Conservation (phyloP, 352 stramenopile species). For the Phytophthora uliginosa region DNA sequence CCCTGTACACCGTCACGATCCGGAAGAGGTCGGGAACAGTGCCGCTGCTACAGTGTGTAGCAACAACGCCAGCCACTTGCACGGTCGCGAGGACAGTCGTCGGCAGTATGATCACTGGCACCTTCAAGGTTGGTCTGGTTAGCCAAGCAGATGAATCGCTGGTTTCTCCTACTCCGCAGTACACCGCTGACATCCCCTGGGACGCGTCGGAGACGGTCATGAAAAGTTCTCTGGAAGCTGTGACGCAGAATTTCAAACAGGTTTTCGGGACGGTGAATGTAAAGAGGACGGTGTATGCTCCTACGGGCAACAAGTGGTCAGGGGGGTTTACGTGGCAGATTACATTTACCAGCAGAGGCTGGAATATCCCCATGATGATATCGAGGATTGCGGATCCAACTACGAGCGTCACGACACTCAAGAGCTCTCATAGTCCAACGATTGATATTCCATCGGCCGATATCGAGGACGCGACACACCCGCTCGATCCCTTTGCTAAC, state of each 20-base stretch:
- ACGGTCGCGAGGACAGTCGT: background rate
- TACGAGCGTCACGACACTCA: background rate
- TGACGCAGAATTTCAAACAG: conserved; percentile 47
- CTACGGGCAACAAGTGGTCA: conserved; percentile 90
- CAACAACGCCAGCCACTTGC: background rate
- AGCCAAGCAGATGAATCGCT: conserved; percentile 36
- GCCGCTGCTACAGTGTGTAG: conserved; percentile 58
- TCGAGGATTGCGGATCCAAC: background rate
- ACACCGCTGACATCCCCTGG: conserved; percentile 60
- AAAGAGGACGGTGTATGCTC: conserved; percentile 76
- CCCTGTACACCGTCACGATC: conserved; percentile 74
- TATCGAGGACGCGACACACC: conserved; percentile 55
- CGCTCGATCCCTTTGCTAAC: conserved; percentile 37
- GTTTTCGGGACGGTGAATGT: conserved; percentile 92
- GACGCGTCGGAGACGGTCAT: conserved; percentile 78
- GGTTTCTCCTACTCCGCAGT: background rate
- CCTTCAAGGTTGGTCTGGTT: conserved; percentile 63
- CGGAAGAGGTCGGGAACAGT: conserved; percentile 60
- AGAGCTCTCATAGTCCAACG: background rate
- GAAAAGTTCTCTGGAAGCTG: conserved; percentile 57
- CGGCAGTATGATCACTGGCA: conserved; percentile 76
- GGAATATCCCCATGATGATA: conserved; percentile 90
- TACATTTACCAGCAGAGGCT: conserved; percentile 87
- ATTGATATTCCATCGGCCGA: conserved; percentile 26
- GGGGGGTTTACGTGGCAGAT: conserved; percentile 96